A percentile compares a stretch with the other conserved stretches of the same genome.
These are phyloP conservation scores for Hibiscus syriacus DNA, from an alignment of 345 rosid species.

Conservation along the genomic window DNA sequence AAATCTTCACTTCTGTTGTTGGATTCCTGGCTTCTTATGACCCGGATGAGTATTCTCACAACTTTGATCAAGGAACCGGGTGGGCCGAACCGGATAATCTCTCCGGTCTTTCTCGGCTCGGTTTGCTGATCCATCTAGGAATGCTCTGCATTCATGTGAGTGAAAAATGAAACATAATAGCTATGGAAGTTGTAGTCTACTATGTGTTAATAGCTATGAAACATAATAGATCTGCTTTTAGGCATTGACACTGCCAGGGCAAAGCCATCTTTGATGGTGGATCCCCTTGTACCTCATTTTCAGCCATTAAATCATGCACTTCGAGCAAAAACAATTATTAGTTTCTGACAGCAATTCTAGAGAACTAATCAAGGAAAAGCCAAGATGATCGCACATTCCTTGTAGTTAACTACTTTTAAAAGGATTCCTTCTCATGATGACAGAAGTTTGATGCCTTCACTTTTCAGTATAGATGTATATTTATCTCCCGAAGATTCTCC, in stretches of 20 bases:
- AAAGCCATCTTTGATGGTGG: background rate
- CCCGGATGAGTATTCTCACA: constrained; percentile 18
- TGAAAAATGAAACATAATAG: background rate
- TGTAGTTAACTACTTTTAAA: background rate
- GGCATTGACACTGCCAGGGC: background rate
- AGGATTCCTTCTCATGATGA: background rate
- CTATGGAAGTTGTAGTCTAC: background rate
- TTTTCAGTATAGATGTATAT: background rate
- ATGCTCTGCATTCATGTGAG: background rate
- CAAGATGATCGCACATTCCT: background rate
- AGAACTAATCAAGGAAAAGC: background rate
- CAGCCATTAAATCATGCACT: background rate
- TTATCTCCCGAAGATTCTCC: background rate
- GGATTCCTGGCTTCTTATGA: constrained; percentile 13
- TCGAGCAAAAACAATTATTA: too few relatives aligned
- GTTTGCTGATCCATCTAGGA: constrained; percentile 24
- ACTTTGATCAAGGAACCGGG: constrained; percentile 20
- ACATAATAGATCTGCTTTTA: background rate
- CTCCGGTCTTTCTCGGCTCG: constrained; percentile 24
- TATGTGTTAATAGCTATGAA: background rate
- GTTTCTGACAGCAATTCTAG: too few relatives aligned
- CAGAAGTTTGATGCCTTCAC: background rate
- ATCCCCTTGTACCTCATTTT: background rate
- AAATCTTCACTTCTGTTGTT: constrained; percentile 3
- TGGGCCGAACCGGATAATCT: constrained; percentile 25